A percentile compares a stretch with the other conserved stretches of the same genome.
Conservation (phyloP, 371 early-diverging fungal genomes). For the Smittium culicis region DNA sequence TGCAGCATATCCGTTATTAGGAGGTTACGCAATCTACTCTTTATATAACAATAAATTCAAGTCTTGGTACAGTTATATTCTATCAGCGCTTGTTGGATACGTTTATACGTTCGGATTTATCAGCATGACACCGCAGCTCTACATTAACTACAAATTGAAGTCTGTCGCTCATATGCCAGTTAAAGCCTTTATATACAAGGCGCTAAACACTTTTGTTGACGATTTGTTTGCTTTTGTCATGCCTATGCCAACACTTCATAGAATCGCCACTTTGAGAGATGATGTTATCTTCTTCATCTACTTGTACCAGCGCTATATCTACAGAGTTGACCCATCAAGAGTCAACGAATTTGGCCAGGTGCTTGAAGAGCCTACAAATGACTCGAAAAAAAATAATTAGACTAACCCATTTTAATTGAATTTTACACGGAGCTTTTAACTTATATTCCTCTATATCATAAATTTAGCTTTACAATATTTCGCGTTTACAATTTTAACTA, state of each 20-base stretch:
- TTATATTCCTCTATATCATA: too few species aligned
- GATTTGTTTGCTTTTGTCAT: slow-evolving; percentile 90
- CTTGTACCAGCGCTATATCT: slow-evolving; percentile 73
- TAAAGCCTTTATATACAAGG: slow-evolving; percentile 88
- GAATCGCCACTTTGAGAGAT: slow-evolving; percentile 80
- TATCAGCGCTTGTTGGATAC: slow-evolving; percentile 74
- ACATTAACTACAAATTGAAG: slow-evolving; percentile 86
- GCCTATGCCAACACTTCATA: slow-evolving; percentile 89
- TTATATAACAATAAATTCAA: slow-evolving; percentile 72
- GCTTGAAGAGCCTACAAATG: slow-evolving; percentile 31
- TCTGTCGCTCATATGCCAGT: slow-evolving; percentile 88
- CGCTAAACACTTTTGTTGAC: slow-evolving; percentile 84
- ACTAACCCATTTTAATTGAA: slow-evolving; percentile 1
- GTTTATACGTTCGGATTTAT: slow-evolving; percentile 80
- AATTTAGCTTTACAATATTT: too few species aligned
- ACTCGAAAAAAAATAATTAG: slow-evolving; percentile 6
- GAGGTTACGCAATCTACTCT: slow-evolving; percentile 72
- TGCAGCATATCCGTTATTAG: slow-evolving; percentile 63
- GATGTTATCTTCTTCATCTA: slow-evolving; percentile 79
- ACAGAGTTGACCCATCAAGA: slow-evolving; percentile 70
- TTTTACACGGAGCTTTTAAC: too few species aligned
- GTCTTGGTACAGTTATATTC: slow-evolving; percentile 83
- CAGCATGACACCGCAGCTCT: slow-evolving; percentile 83
- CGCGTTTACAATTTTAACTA: too few species aligned
- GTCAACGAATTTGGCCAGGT: slow-evolving; percentile 89